Conservation (phyloP, 2,329 filamentous ascomycete genomes). For the Fusarium nelsonii region DNA sequence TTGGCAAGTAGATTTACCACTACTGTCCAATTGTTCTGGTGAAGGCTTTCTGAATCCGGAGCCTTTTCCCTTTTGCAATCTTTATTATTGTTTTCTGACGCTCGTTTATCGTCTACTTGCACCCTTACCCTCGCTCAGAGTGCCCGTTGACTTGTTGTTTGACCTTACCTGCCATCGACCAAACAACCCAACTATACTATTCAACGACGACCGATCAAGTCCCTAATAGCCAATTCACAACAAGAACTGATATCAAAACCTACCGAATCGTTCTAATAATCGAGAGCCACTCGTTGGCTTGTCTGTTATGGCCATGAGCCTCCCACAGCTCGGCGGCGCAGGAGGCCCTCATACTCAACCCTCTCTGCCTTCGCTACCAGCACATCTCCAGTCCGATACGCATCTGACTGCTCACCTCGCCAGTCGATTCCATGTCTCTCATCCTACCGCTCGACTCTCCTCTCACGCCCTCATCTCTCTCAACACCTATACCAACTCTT, state of each 20-base stretch:
- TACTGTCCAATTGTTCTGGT: slow-evolving; percentile 37
- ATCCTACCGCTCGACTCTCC: slow-evolving; percentile 88
- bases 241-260: slow-evolving; percentile 20
- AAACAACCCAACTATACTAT: slow-evolving; percentile 13
- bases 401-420: slow-evolving; percentile 86
- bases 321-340: slow-evolving; percentile 62
- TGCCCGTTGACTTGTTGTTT: slow-evolving; percentile 27
- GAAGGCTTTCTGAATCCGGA: slow-evolving; percentile 40
- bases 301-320: slow-evolving; percentile 71
- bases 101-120: slow-evolving; percentile 45
- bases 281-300: slow-evolving; percentile 50
- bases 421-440: slow-evolving; percentile 89
- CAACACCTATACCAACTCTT: slow-evolving; percentile 93
- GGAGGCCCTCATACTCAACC: slow-evolving; percentile 81
- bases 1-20: slow-evolving; percentile 35
- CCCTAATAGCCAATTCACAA: slow-evolving; percentile 12
- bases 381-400: slow-evolving; percentile 82
- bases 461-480: slow-evolving; percentile 92
- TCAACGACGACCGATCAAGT: slow-evolving; percentile 23
- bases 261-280: slow-evolving; percentile 21
- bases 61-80: slow-evolving; percentile 27
- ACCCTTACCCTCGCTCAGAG: slow-evolving; percentile 43
- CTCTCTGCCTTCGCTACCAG: slow-evolving; percentile 87
- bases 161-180: slow-evolving; percentile 6
- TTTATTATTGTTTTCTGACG: slow-evolving; percentile 38